Base-by-base conservation (phyloP, 768 basidiomycete species). In the Xanthoconium stramineum region DNA sequence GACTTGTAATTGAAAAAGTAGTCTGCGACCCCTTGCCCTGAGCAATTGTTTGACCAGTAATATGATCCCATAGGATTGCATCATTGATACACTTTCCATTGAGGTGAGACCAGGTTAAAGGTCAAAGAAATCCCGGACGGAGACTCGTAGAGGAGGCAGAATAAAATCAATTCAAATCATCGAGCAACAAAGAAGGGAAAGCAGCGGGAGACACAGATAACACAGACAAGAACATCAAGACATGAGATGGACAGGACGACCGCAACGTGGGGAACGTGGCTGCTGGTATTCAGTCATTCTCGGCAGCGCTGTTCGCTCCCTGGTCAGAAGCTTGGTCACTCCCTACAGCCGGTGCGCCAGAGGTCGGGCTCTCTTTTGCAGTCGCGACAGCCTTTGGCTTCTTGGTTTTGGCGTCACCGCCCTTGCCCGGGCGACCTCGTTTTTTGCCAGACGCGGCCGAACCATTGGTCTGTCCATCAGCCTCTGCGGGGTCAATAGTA, bases 11-110 rank as follows among this genome's bases (percentile, higher is more conserved):
- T 58, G 57, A 61, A 59, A 24, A 30, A 39, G 17, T 57, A 65
- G 30, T 65, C 61, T 65, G 51, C 58, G 2, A 43, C 60, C 65
- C 58, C 56, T 15, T 0, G 3, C 44, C 55, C 62, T 59, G 57
- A 45, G 20, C 60, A 52, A 42, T 45, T 69, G 55, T 71, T 71
- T 71, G 60, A 69, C 69, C 69, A 67, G 49, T 60, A 72, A 71
- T 30, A 53, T 33, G 69, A 67, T 71, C 69, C 50, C 57, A 56
- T 44, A 49, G 42, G 30, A 56, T 43, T 56, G 19, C 32, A 58
- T 58, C 62, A 24, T 24, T 24, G 24, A 24, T 4, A 58, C 66
- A 59, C 55, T 24, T 46, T 48, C 53, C 43, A 52, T 28, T 61
- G 38, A 32, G 50, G 33, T 44, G 33, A 56, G 69, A 67, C 63